These are phyloP conservation scores for Microdochium paspali DNA, from an alignment of 2,329 filamentous ascomycete species.

Conservation along the genomic window DNA sequence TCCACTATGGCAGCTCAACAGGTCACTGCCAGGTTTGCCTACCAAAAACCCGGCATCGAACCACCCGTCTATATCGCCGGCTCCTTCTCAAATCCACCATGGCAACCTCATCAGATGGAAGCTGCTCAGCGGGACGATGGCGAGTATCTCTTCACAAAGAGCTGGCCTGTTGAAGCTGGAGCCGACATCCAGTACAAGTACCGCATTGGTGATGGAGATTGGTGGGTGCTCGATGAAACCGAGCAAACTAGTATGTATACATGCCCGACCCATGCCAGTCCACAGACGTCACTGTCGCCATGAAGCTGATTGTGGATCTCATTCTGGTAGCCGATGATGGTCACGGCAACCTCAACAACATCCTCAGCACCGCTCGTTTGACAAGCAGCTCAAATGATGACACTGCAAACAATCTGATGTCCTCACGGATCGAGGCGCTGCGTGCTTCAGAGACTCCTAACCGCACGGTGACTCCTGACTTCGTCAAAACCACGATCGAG, in stretches of 20 bases:
- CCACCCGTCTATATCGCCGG: conserved; percentile 65
- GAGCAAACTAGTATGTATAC: conserved; percentile 42
- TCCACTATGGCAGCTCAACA: conserved; percentile 23
- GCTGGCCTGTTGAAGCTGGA: conserved; percentile 43
- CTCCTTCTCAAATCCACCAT: conserved; percentile 57
- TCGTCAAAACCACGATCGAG: conserved; percentile 19
- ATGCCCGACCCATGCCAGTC: conserved; percentile 8
- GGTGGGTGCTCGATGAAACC: conserved; percentile 60
- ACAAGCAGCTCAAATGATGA: conserved; percentile 5
- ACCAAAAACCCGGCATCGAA: conserved; percentile 45
- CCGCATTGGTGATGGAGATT: conserved; percentile 54
- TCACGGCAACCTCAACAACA: conserved; percentile 38
- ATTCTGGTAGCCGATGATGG: conserved; percentile 25
- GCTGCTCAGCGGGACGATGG: conserved; percentile 37
- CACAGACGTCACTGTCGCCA: background rate
- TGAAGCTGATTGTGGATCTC: too few species aligned
- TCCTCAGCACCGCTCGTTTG: conserved; percentile 23
- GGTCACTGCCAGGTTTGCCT: conserved; percentile 48
- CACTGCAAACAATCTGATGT: conserved; percentile 5
- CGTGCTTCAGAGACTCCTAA: conserved; percentile 9
- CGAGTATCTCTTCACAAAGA: conserved; percentile 48
- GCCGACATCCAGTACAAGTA: conserved; percentile 68
- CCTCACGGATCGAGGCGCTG: conserved; percentile 5
- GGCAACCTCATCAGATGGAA: conserved; percentile 60
- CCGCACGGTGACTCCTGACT: conserved; percentile 15